A percentile compares a stretch with the other conserved stretches of the same genome.
These are phyloP conservation scores for Luffa aegyptiaca DNA, from an alignment of 306 rosid species.

Conservation along the genomic window DNA sequence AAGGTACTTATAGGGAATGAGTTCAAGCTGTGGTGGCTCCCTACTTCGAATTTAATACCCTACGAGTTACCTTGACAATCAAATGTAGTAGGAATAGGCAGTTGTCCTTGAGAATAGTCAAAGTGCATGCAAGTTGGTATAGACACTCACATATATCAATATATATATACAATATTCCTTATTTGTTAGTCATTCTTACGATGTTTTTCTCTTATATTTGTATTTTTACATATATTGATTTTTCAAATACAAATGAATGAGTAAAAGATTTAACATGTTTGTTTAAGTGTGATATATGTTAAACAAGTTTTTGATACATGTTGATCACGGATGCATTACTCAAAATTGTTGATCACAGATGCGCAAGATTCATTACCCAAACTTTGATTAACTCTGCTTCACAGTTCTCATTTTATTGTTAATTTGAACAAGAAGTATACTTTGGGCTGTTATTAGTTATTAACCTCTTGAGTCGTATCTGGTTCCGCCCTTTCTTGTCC, in stretches of 20 bases:
- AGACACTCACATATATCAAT: too few relatives aligned
- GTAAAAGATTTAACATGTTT: background rate
- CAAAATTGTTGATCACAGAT: background rate
- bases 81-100: too few relatives aligned
- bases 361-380: background rate
- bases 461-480: background rate
- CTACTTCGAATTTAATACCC: too few relatives aligned
- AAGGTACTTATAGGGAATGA: too few relatives aligned
- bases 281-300: background rate
- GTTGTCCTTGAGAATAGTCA: too few relatives aligned
- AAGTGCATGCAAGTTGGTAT: too few relatives aligned
- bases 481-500: background rate
- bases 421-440: background rate
- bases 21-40: too few relatives aligned
- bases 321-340: background rate
- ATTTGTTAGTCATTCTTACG: background rate
- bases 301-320: background rate
- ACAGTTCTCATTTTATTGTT: background rate
- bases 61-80: too few relatives aligned
- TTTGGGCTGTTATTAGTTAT: background rate
- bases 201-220: background rate
- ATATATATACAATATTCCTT: background rate
- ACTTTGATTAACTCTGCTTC: background rate
- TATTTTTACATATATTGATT: background rate
- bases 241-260: background rate